Base-by-base conservation (phyloP, 2,329 filamentous ascomycete species). In the Bipolaris gigantea region DNA sequence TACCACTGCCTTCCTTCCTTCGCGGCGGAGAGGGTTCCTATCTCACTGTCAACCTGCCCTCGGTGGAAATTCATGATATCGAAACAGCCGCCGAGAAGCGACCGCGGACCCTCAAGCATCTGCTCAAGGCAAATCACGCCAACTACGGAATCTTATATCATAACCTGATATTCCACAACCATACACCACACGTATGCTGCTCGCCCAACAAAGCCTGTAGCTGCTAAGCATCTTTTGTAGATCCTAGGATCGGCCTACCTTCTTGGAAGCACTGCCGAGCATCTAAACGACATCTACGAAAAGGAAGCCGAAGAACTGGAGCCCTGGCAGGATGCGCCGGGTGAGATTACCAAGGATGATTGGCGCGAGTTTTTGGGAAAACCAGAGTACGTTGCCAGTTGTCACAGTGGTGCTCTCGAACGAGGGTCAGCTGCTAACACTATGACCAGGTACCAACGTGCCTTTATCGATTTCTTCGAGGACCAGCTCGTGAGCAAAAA, bases 391-490 rank as follows among this genome's bases (percentile, higher is more conserved):
- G 79, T 67, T 27, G 9, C 6, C 34, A 43, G 6, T 25, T n/a
- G 13, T 18, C n/a, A 4, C 16, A 32, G 18, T 49, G 35, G 32
- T 32, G n/a, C 9, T 15, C 13, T 18, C 16, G 4, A 13, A 23
- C n/a, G 23, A 8, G 45, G 34, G 23, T 13, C n/a, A n/a, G 34
- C 16, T 48, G 39, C 60, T 67, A 34, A 70, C n/a, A 41, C 30
- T 5, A 5, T 16, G 16, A 30, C 18, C 65, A 85, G 80, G 58
- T 97, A 95, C 69, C 91, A 99, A 75, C 84, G 93, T 55, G 93
- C 92, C 0, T 99, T 88, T 69, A 80, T 99, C 51, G 92, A 99
- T 72, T 97, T 94, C 72, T 97, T 96, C 70, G 94, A 99, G 73
- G 94, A 99, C 72, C 86, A 91, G 66, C 79, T 97, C 27, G 92